Evolutionary conservation across 495 filamentous ascomycete genomes (phyloP).

Genomic region (Penicillium psychrofluorescens): DNA sequence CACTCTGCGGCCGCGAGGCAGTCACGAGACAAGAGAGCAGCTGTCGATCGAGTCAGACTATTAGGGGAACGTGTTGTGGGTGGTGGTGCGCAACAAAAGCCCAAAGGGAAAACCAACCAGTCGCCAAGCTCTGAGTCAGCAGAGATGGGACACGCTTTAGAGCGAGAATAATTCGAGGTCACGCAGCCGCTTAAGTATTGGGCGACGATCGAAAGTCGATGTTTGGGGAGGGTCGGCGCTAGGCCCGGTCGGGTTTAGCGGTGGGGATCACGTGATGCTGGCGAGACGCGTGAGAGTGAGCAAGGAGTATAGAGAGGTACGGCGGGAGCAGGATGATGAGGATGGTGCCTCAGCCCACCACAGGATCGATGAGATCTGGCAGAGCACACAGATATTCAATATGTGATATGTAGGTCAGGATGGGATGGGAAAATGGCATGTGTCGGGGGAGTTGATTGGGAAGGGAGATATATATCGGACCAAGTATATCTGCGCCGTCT

Average conservation of each 20-base stretch:
- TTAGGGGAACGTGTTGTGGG: too few relatives aligned
- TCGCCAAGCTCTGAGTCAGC: constrained; percentile 20
- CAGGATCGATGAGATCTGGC: too few relatives aligned
- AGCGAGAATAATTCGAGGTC: constrained; percentile 32
- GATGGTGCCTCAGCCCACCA: too few relatives aligned
- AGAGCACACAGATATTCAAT: too few relatives aligned
- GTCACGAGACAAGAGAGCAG: constrained; percentile 6
- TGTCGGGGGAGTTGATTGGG: neutral
- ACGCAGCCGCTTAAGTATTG: constrained; percentile 48
- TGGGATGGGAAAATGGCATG: neutral
- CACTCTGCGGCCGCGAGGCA: constrained; percentile 17
- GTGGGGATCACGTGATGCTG: constrained; percentile 6
- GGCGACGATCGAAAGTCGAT: constrained; percentile 35
- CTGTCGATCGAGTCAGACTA: neutral
- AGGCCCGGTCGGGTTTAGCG: constrained; percentile 17
- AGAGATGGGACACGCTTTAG: constrained; percentile 21
- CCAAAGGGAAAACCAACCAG: constrained; percentile 11
- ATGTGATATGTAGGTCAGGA: too few relatives aligned
- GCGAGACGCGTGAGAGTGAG: neutral
- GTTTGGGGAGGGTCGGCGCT: too few relatives aligned
- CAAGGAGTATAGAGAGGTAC: too few relatives aligned
- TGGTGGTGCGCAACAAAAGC: constrained; percentile 1
- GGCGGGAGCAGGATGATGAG: too few relatives aligned
- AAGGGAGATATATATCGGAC: too few relatives aligned
- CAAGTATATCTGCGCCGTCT: too few relatives aligned